A percentile compares a stretch with the other conserved stretches of the same genome.
Evolutionary conservation across 371 early-diverging fungal species (phyloP).

Genomic region (Vairimorpha ceranae): DNA sequence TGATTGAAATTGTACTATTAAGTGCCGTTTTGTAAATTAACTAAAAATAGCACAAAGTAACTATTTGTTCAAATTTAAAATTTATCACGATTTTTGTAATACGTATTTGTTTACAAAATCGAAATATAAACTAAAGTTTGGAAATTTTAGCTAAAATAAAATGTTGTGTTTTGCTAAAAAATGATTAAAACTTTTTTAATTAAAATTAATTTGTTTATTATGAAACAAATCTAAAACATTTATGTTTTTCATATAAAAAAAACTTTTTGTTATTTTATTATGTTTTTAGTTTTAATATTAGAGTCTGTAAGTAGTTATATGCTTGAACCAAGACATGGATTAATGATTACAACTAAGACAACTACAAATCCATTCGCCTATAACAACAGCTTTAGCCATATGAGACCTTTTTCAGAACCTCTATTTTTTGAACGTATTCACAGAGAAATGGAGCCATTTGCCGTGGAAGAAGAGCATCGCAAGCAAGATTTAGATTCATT

Average conservation of each 20-base stretch:
- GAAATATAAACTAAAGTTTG: too few species aligned
- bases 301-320: constrained; percentile 6
- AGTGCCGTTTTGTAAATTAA: too few species aligned
- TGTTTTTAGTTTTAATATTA: background rate
- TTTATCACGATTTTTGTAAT: too few species aligned
- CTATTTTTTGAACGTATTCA: constrained; percentile 3
- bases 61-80: too few species aligned
- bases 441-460: constrained; percentile 7
- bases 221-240: constrained; percentile 1
- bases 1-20: too few species aligned
- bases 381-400: background rate
- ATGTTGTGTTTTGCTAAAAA: too few species aligned
- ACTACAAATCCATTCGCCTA: background rate
- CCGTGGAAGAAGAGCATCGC: background rate
- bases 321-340: constrained; percentile 20
- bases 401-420: background rate
- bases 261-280: background rate
- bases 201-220: background rate
- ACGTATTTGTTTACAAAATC: too few species aligned
- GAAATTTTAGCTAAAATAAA: too few species aligned
- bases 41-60: too few species aligned
- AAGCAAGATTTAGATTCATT: background rate
- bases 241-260: background rate
- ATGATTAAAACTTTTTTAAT: too few species aligned
- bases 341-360: constrained; percentile 33